These are phyloP conservation scores for Epicoccum nigrum DNA, from an alignment of 2,329 filamentous ascomycete species.

Conservation along the genomic window DNA sequence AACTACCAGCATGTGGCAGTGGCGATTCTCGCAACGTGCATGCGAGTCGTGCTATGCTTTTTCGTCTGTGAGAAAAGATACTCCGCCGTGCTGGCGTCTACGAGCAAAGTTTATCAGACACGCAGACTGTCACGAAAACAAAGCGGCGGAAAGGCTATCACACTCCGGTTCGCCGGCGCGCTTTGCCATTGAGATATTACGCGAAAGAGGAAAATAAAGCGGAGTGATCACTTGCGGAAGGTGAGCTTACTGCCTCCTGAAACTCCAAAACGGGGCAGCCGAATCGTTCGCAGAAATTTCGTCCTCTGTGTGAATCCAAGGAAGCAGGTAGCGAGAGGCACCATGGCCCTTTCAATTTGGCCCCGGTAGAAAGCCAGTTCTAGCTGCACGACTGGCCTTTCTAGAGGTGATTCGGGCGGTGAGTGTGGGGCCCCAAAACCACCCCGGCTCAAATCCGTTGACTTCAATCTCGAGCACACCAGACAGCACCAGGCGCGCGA, in stretches of 20 bases:
- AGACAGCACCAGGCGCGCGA: slow-evolving; percentile 12
- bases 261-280: background rate
- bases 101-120: too few relatives aligned
- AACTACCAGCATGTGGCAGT: too few relatives aligned
- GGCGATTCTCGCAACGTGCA: too few relatives aligned
- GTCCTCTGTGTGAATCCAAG: background rate
- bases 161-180: background rate
- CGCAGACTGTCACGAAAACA: too few relatives aligned
- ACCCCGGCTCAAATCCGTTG: slow-evolving; percentile 17
- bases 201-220: background rate
- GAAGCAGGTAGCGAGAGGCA: slow-evolving; percentile 2
- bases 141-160: too few relatives aligned
- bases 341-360: background rate
- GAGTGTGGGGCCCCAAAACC: slow-evolving; percentile 13
- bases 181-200: background rate
- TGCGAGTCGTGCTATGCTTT: too few relatives aligned
- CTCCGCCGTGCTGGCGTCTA: too few relatives aligned
- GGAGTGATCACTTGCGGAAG: background rate
- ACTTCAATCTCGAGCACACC: slow-evolving; percentile 15
- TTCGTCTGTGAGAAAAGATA: too few relatives aligned
- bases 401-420: slow-evolving; percentile 14
- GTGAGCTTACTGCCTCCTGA: slow-evolving; percentile 1
- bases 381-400: slow-evolving; percentile 9
- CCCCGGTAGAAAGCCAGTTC: slow-evolving; percentile 8
- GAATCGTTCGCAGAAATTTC: slow-evolving; percentile 1